Percentiles rank a stretch among this genome's conserved stretches.
Conservation (phyloP, 2,329 filamentous ascomycete species). For the Domatiomyces catenatus region DNA sequence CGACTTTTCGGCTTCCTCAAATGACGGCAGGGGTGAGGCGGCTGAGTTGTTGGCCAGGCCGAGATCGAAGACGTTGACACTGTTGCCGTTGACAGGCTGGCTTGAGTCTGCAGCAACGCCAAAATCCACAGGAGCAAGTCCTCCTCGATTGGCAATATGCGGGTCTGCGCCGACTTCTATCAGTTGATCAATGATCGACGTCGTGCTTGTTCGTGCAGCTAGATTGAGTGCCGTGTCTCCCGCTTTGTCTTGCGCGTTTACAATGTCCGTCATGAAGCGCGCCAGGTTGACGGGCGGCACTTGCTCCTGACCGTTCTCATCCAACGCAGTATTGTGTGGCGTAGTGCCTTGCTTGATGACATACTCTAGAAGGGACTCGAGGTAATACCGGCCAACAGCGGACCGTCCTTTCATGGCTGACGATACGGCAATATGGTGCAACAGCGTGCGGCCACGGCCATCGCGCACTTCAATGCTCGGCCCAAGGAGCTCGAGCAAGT, state of each 20-base stretch:
- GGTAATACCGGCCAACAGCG: conserved; percentile 83
- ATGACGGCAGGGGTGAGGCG: conserved; percentile 26
- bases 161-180: conserved; percentile 89
- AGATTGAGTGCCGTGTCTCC: conserved; percentile 93
- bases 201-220: conserved; percentile 80
- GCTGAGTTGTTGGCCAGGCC: conserved; percentile 21
- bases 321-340: conserved; percentile 7
- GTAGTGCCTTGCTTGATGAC: conserved; percentile 62
- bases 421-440: conserved; percentile 92
- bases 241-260: conserved; percentile 84
- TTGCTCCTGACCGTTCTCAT: conserved; percentile 14
- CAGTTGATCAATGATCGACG: conserved; percentile 90
- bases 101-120: conserved; percentile 44
- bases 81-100: conserved; percentile 37
- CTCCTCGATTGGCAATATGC: conserved; percentile 79
- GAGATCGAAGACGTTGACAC: conserved; percentile 30
- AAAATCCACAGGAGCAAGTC: conserved; percentile 82
- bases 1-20: conserved; percentile 29
- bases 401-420: conserved; percentile 89
- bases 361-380: conserved; percentile 87
- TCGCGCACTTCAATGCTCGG: conserved; percentile 84
- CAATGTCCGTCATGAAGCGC: conserved; percentile 91
- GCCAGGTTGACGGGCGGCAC: conserved; percentile 57
- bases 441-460: conserved; percentile 72
- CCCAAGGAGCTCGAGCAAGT: conserved; percentile 74